Percentiles rank a stretch among this genome's conserved stretches.
Conservation (phyloP, 2,329 filamentous ascomycete species). For the Nothophaeocryptopus gaeumannii region DNA sequence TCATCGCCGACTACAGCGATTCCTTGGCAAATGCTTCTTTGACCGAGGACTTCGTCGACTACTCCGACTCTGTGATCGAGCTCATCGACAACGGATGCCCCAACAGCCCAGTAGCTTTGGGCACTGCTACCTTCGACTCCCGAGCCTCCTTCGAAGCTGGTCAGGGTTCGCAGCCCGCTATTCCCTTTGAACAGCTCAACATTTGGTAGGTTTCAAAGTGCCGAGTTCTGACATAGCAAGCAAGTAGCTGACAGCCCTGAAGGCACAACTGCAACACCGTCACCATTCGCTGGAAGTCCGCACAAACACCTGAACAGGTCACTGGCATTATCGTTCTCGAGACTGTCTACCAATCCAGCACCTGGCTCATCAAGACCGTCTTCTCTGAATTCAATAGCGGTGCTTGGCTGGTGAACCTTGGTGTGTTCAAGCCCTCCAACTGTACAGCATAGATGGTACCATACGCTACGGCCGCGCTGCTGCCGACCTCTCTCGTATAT, state of each 20-base stretch:
- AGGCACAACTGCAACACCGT: slow-evolving; percentile 33
- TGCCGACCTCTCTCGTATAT: too few relatives aligned
- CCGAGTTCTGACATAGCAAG: not conserved
- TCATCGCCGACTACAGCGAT: slow-evolving; percentile 34
- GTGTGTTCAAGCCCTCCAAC: slow-evolving; percentile 30
- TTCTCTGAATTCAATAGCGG: slow-evolving; percentile 38
- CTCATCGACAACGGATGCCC: slow-evolving; percentile 36
- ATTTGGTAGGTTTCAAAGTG: slow-evolving; percentile 21
- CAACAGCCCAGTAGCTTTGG: slow-evolving; percentile 22
- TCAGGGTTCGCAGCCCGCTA: slow-evolving; percentile 29
- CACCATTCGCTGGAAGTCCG: slow-evolving; percentile 31
- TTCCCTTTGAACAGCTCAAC: slow-evolving; percentile 33
- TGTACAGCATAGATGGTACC: slow-evolving; percentile 18
- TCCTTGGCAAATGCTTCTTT: slow-evolving; percentile 27
- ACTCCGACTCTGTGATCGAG: slow-evolving; percentile 36
- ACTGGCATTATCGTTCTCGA: slow-evolving; percentile 35
- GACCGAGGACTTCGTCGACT: slow-evolving; percentile 33
- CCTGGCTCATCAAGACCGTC: slow-evolving; percentile 34
- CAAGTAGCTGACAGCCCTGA: not conserved
- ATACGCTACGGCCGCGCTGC: too few relatives aligned
- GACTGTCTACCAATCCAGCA: slow-evolving; percentile 17
- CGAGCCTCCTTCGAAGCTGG: slow-evolving; percentile 28
- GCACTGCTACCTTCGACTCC: slow-evolving; percentile 27
- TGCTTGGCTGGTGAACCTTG: slow-evolving; percentile 34
- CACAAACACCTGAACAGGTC: slow-evolving; percentile 23